Evolutionary conservation across 1,139 yeast genomes (phyloP).

Genomic region (Casaregolazyma lundiana): DNA sequence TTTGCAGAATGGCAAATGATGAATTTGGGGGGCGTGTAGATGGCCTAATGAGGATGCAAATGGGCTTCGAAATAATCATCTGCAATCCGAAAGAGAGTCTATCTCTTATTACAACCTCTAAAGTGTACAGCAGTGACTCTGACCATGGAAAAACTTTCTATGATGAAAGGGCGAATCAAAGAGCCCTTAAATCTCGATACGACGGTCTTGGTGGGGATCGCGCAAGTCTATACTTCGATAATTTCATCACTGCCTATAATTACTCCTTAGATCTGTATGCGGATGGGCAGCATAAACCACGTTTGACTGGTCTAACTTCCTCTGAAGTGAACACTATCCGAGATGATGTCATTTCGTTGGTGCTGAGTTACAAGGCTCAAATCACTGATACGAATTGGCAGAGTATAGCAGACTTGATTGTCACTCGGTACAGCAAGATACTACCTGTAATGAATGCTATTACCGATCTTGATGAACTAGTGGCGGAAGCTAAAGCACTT

Average conservation of each 20-base stretch:
- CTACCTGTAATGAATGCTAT: not conserved
- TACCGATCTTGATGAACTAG: not conserved
- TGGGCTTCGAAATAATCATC: not conserved
- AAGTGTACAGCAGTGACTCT: not conserved
- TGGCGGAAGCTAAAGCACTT: not conserved
- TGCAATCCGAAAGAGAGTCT: not conserved
- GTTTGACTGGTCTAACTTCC: not conserved
- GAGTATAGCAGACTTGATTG: not conserved
- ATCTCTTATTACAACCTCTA: not conserved
- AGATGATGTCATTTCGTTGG: not conserved
- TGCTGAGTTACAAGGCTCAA: not conserved
- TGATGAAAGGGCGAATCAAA: not conserved
- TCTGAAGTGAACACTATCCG: not conserved
- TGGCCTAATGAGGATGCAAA: not conserved
- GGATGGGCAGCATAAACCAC: not conserved
- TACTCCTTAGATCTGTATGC: not conserved
- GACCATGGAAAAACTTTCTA: not conserved
- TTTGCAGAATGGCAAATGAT: not conserved
- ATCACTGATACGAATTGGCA: not conserved
- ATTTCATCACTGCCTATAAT: not conserved
- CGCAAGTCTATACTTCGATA: not conserved
- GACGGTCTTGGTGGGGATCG: not conserved
- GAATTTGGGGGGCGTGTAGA: not conserved
- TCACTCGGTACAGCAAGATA: not conserved
- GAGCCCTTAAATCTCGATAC: not conserved